Evolutionary conservation across 495 filamentous ascomycete species (phyloP).

Genomic region (Umbilicaria muhlenbergii): DNA sequence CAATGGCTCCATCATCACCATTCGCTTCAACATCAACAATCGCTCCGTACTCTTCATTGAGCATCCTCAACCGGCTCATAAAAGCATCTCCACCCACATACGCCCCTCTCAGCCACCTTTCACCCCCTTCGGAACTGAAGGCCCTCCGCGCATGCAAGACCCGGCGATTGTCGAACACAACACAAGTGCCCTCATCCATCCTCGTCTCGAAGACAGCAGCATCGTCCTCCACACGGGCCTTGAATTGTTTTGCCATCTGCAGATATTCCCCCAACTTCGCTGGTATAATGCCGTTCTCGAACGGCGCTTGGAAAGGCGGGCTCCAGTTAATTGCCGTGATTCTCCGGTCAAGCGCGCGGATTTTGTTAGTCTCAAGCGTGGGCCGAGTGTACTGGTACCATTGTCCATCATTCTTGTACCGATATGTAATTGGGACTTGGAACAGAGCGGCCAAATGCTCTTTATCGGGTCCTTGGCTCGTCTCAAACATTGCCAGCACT

Average conservation of each 20-base stretch:
- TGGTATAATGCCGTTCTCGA: constrained; percentile 11
- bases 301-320: constrained; percentile 47
- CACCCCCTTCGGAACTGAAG: constrained; percentile 41
- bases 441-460: constrained; percentile 24
- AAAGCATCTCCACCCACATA: constrained; percentile 66
- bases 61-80: constrained; percentile 30
- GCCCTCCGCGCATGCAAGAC: constrained; percentile 60
- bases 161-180: constrained; percentile 72
- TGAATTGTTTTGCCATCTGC: not conserved
- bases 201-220: constrained; percentile 48
- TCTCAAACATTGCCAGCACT: constrained; percentile 26
- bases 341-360: not conserved
- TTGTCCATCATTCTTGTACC: constrained; percentile 53
- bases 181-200: constrained; percentile 64
- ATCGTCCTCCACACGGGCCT: constrained; percentile 25
- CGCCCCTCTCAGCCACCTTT: constrained; percentile 69
- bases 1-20: too few relatives aligned
- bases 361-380: constrained; percentile 32
- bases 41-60: constrained; percentile 9
- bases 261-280: too few relatives aligned
- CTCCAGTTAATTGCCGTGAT: constrained; percentile 48
- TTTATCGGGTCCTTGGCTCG: constrained; percentile 1
- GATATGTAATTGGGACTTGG: constrained; percentile 35
- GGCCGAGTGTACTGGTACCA: constrained; percentile 38
- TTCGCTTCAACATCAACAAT: too few relatives aligned